phyloP scores from a whole-genome alignment of 2,329 filamentous ascomycete species.

The Dactylellina parvicollis region DNA sequence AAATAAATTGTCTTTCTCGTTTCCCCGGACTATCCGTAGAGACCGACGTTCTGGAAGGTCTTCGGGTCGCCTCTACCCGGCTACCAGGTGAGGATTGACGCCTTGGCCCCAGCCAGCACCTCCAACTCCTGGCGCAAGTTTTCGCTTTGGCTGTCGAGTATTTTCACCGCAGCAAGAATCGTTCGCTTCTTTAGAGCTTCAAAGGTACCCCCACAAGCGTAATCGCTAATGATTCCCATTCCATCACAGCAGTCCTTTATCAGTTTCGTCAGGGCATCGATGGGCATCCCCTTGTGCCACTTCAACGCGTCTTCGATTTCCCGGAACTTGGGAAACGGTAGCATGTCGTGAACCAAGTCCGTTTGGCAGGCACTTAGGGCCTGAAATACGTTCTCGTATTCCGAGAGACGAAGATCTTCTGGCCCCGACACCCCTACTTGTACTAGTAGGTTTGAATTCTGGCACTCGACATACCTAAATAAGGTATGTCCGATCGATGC shows the following conservation, averaged over 20 bases:
- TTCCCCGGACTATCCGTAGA: no score
- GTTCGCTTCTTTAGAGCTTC: background rate
- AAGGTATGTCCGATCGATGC: background rate
- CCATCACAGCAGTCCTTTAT: background rate
- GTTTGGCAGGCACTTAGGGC: background rate
- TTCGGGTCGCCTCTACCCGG: background rate
- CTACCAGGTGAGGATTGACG: constrained; percentile 9
- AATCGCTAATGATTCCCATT: background rate
- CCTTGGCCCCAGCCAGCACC: background rate
- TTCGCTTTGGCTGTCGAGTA: background rate
- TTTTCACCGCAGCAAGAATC: background rate
- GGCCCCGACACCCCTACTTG: background rate
- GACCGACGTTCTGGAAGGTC: no score
- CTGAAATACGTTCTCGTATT: background rate
- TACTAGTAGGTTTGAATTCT: background rate
- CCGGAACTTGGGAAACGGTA: background rate
- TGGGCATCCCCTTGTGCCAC: background rate
- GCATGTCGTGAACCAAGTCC: background rate
- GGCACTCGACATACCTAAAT: background rate
- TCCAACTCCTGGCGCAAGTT: constrained; percentile 1
- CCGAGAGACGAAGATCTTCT: background rate
- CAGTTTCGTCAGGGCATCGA: constrained; percentile 5
- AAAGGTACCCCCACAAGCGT: background rate
- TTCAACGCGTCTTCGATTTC: background rate
- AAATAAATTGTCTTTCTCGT: background rate